Base-by-base conservation (phyloP, 2,329 filamentous ascomycete species). In the Sporothrix humicola region DNA sequence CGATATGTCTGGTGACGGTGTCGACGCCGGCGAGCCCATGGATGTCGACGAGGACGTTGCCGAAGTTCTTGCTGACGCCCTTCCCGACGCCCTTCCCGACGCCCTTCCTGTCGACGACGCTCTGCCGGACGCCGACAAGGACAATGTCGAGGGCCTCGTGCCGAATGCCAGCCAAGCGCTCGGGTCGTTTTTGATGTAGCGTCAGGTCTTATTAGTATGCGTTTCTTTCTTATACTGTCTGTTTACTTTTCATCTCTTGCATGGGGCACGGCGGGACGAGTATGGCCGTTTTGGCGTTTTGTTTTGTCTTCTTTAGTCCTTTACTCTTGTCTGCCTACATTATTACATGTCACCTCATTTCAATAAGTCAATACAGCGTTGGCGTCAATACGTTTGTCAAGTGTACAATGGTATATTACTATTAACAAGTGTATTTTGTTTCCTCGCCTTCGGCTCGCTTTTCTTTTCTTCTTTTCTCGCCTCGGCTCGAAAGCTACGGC, bases 171-270 rank as follows among this genome's bases (percentile, higher is more conserved):
- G 75, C 70, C 73, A 73, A 2, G 59, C 59, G 2, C 71, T 76
- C 5, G 75, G 75, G 5, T 72, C 61, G 3, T 74, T 69, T 61
- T 56, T 71, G 63, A 44, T 74, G 56, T 70, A 48, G 54, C 37
- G 20, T 2, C 9, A 8, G 17, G 20, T 54, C 20, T 54, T 20
- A 52, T 42, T n/a, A n/a, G n/a, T n/a, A n/a, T n/a, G n/a, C 26
- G 37, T 54, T 52, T 52, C 10, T 68, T 50, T 52, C 10, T 68
- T 50, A 37, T 26, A 9, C 50, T 68, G 20, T 68, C 15, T 52
- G 17, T 20, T 58, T 23, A 13, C 37, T 5, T 56, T 56, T 42
- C 31, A 31, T 50, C 17, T 44, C 20, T 17, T 66, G 42, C 61
- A 66, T 66, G 9, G 37, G 42, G 17, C 10, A 10, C 8, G 20